Percentiles rank a stretch among this genome's conserved stretches.
Evolutionary conservation across 106 monocot species (phyloP).

Genomic region (Acorus calamus): DNA sequence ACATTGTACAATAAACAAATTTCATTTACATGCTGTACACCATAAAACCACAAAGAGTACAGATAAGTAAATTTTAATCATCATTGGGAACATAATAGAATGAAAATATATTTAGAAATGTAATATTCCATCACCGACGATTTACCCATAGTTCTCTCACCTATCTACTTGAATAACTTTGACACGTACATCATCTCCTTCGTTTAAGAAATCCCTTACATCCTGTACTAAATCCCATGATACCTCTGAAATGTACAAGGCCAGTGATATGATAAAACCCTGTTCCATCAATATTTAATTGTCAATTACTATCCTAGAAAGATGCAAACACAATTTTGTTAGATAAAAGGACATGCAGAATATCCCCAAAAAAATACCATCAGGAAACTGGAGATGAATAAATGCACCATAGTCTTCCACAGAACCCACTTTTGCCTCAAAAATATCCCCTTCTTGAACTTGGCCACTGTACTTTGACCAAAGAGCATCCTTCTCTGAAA

Average conservation of each 20-base stretch:
- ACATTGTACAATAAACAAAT: too few relatives aligned
- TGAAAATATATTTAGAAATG: too few relatives aligned
- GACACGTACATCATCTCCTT: slow-evolving; percentile 70
- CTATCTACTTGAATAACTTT: slow-evolving; percentile 75
- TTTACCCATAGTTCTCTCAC: slow-evolving; percentile 15
- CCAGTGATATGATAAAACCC: slow-evolving; percentile 79
- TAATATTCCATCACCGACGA: too few relatives aligned
- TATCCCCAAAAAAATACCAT: slow-evolving; percentile 38
- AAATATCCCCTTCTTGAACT: slow-evolving; percentile 54
- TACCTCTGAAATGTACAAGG: slow-evolving; percentile 88
- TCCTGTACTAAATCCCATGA: slow-evolving; percentile 97
- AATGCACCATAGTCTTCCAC: slow-evolving; percentile 97
- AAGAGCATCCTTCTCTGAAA: slow-evolving; percentile 77
- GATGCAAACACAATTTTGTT: too few relatives aligned
- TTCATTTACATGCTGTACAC: too few relatives aligned
- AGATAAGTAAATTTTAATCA: too few relatives aligned
- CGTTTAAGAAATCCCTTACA: slow-evolving; percentile 66
- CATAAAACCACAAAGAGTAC: too few relatives aligned
- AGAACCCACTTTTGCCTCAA: slow-evolving; percentile 62
- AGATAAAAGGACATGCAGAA: too few relatives aligned
- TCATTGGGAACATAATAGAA: too few relatives aligned
- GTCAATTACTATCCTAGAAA: too few relatives aligned
- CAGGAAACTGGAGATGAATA: slow-evolving; percentile 75
- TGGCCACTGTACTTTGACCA: slow-evolving; percentile 64
- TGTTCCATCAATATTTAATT: background rate